These are phyloP conservation scores for Abrus pulchellus DNA, from an alignment of 306 rosid genomes.

Conservation along the genomic window DNA sequence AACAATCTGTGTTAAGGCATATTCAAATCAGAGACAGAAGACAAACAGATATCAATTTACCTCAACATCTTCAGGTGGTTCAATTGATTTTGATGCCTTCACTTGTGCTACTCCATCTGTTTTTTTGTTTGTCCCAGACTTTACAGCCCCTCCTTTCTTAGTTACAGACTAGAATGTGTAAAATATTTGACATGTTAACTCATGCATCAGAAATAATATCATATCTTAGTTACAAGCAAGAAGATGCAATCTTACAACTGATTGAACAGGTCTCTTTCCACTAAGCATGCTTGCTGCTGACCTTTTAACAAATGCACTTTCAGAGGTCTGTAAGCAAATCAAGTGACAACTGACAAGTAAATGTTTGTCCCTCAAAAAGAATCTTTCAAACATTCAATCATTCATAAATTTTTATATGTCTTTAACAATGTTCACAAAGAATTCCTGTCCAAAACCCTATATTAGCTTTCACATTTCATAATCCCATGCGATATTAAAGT, in stretches of 20 bases:
- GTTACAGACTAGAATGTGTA: constrained; percentile 60
- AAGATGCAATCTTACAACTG: constrained; percentile 72
- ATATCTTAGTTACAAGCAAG: constrained; percentile 34
- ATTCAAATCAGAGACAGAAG: constrained; percentile 32
- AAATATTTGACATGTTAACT: constrained; percentile 43
- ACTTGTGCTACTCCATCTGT: constrained; percentile 74
- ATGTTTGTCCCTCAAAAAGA: constrained; percentile 13
- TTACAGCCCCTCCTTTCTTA: constrained; percentile 77
- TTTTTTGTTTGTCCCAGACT: constrained; percentile 71
- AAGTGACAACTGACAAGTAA: constrained; percentile 5
- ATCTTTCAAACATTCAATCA: not conserved
- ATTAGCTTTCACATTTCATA: constrained; percentile 4
- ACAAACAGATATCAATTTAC: constrained; percentile 50
- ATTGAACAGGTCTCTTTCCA: constrained; percentile 92
- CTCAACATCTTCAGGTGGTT: constrained; percentile 92
- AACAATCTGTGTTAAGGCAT: constrained; percentile 11
- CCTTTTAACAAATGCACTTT: constrained; percentile 72
- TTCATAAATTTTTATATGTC: not conserved
- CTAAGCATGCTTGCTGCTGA: constrained; percentile 99
- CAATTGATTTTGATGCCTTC: constrained; percentile 71
- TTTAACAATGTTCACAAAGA: constrained; percentile 2
- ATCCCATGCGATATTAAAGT: constrained; percentile 22
- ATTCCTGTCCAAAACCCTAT: not conserved
- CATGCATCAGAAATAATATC: constrained; percentile 27
- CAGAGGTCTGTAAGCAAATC: constrained; percentile 67